Base-by-base conservation (phyloP, 495 filamentous ascomycete genomes). In the Xylaria palmicola region DNA sequence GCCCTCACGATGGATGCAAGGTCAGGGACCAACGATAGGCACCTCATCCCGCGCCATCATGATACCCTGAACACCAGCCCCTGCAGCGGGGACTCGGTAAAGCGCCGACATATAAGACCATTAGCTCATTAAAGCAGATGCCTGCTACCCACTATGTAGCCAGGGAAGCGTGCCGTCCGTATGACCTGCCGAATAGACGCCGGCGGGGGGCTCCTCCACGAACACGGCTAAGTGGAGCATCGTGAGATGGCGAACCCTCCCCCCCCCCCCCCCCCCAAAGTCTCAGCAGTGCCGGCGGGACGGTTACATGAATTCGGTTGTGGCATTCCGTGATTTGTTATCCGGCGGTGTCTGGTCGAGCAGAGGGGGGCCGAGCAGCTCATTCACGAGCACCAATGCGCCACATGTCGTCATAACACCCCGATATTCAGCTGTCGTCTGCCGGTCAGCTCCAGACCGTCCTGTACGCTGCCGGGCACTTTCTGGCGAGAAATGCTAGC, bases 221-320 rank as follows among this genome's bases (percentile, higher is more conserved):
- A 58, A 32, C 27, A 57, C 26, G 10, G 20, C 40, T 24, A 57
- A 57, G 55, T 48, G 55, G 55, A 49, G 55, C 49, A 48, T 49
- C 55, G 41, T 39, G 55, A 39, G 39, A 41, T 58, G 29, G 29
- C 19, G 7, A 47, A 48, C 15, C 32, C 53, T 32, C 41, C n/a
- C n/a, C n/a, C n/a, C n/a, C n/a, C n/a, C n/a, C n/a, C n/a, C n/a
- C n/a, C n/a, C n/a, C n/a, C n/a, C n/a, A n/a, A 17, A 47, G 22
- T 45, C 3, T 22, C 20, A n/a, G 17, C 17, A n/a, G 52, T 43
- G 52, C 52, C 32, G 52, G 52, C 37, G 2, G 30, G 52, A 56
- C 17, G 52, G 52, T 44, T 30, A 41, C 52, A 56, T 43, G 39
- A 15, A 43, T 15, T n/a, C 27, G 37, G 17, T 20, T 43, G 37